Base-by-base conservation (phyloP, 2,329 filamentous ascomycete genomes). In the Huntiella moniliformis region DNA sequence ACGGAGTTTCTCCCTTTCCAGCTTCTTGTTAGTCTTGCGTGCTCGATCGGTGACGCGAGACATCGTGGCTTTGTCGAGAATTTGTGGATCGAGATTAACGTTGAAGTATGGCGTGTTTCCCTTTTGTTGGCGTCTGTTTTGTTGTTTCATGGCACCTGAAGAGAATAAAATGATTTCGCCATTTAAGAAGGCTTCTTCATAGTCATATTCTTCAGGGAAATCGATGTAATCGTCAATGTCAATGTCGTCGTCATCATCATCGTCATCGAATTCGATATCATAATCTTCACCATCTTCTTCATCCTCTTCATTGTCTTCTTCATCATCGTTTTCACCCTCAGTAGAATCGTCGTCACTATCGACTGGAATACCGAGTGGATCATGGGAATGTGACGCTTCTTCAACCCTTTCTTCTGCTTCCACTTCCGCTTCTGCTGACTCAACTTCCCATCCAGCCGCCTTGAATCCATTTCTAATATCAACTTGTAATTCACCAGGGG, bases 1-100 rank as follows among this genome's bases (percentile, higher is more conserved):
- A 12, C 82, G 77, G 40, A 82, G 62, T 50, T 75, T 68, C 55
- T 85, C 77, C n/a, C 81, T 73, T 51, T 79, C 70, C 54, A 69
- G 68, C 58, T 84, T 88, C 52, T 71, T 75, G 35, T 71, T 65
- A 44, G 74, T 79, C 61, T 88, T 91, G 58, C 75, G 81, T 11
- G 71, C 61, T 5, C 81, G 70, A 55, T 87, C 81, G 44, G 71
- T 81, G 43, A 73, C 67, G 71, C 74, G 83, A 2, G 73, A 65
- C 11, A 59, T 61, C 47, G 73, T 65, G 42, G 87, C 61, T 2
- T 68, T 65, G 34, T 67, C 63, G 52, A 79, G 74, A 1, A 84
- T 58, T 45, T 87, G 82, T 1, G 73, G 74, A 53, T 87, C 82
- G 0, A 80, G 58, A 16, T 73, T 64, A 46, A 13, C 33, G 28